Evolutionary conservation across 1,284 basidiomycete species (phyloP).

Genomic region (Moniliophthora roreri): DNA sequence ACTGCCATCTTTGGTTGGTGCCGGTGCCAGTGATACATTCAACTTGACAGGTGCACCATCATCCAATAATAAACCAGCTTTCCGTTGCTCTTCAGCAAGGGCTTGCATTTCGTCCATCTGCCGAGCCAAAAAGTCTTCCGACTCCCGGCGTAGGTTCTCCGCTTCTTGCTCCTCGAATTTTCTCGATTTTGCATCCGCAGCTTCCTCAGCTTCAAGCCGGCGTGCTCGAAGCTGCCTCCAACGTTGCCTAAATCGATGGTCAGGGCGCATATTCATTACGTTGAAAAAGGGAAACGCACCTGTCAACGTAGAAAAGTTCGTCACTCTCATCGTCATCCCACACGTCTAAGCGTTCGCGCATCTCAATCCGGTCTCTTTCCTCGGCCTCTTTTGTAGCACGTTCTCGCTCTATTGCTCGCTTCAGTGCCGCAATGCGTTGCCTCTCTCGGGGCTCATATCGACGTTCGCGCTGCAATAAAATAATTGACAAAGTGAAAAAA

Average conservation of each 20-base stretch:
- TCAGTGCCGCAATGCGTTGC: constrained; percentile 69
- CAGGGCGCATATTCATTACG: constrained; percentile 1
- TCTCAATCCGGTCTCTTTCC: constrained; percentile 69
- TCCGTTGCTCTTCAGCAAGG: constrained; percentile 82
- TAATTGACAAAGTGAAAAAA: no score
- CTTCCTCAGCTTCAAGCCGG: constrained; percentile 70
- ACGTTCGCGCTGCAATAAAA: constrained; percentile 82
- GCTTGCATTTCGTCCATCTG: constrained; percentile 93
- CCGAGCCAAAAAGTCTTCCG: constrained; percentile 82
- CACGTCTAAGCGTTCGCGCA: constrained; percentile 69
- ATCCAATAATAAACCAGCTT: constrained; percentile 85
- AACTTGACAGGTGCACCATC: constrained; percentile 87
- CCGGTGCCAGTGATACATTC: constrained; percentile 64
- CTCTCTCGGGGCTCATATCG: constrained; percentile 82
- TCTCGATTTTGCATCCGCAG: constrained; percentile 81
- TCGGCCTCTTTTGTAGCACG: constrained; percentile 73
- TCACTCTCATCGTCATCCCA: constrained; percentile 94
- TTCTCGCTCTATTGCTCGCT: constrained; percentile 73
- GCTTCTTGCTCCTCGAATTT: constrained; percentile 80
- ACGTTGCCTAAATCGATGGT: constrained; percentile 44
- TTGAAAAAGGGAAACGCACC: constrained; percentile 41
- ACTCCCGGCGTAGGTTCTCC: constrained; percentile 81
- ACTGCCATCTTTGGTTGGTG: constrained; percentile 39
- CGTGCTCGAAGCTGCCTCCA: constrained; percentile 76
- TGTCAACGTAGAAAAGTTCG: constrained; percentile 83